These are phyloP conservation scores for Cryphonectria radicalis DNA, from an alignment of 2,329 filamentous ascomycete genomes.

Conservation along the genomic window DNA sequence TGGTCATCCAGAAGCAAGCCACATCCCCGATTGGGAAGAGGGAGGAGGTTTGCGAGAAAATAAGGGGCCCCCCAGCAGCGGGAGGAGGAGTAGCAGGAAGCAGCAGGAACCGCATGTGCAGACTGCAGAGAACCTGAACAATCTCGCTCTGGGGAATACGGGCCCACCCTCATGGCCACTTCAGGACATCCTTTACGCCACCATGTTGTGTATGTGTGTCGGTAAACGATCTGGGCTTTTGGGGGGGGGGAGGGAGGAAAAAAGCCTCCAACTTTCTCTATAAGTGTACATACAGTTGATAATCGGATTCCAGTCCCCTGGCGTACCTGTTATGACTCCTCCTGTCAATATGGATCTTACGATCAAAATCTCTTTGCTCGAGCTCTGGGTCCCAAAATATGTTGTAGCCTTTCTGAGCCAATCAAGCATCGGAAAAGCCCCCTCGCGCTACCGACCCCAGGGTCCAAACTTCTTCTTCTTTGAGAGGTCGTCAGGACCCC, in stretches of 20 bases:
- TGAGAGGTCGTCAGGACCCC: neutral
- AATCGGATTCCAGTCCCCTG: neutral
- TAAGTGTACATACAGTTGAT: neutral
- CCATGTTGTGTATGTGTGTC: neutral
- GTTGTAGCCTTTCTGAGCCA: neutral
- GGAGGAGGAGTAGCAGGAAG: neutral
- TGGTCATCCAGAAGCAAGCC: slow-evolving; percentile 23
- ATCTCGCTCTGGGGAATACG: slow-evolving; percentile 20
- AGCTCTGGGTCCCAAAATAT: neutral
- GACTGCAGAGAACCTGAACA: slow-evolving; percentile 28
- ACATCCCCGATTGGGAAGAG: slow-evolving; percentile 9
- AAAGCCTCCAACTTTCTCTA: neutral
- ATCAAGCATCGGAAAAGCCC: neutral
- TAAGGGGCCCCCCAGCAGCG: slow-evolving; percentile 14
- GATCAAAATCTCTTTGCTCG: neutral
- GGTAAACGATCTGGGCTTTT: neutral
- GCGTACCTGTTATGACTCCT: neutral
- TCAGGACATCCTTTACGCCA: slow-evolving; percentile 19
- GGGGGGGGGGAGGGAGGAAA: too few relatives aligned
- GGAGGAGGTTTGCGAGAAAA: slow-evolving; percentile 4
- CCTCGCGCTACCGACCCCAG: neutral
- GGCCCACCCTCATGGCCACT: slow-evolving; percentile 14
- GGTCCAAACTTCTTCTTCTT: neutral
- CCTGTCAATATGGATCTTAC: neutral
- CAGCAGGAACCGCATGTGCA: neutral